Evolutionary conservation across 2,329 filamentous ascomycete genomes (phyloP).

Genomic region (Metarhizium anisopliae): DNA sequence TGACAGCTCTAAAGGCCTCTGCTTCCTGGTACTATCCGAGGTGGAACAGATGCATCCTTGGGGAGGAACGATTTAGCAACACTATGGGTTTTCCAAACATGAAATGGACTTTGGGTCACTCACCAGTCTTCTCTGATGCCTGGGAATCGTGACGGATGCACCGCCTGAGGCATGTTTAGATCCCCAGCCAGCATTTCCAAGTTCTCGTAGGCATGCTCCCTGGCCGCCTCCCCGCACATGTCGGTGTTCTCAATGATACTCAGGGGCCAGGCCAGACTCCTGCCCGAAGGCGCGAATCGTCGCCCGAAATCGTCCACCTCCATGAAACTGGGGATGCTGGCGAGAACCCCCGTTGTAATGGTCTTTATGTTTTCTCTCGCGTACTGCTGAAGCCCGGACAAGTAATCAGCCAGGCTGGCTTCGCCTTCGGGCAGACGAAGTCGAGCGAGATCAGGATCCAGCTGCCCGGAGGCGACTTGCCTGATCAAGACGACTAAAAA

Average conservation of each 20-base stretch:
- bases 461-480: not conserved
- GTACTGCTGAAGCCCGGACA: conserved; percentile 4
- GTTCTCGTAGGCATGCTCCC: conserved; percentile 8
- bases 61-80: not conserved
- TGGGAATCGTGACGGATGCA: conserved; percentile 5
- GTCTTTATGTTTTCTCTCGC: conserved; percentile 9
- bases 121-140: conserved; percentile 11
- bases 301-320: conserved; percentile 3
- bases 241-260: conserved; percentile 10
- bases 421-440: conserved; percentile 1
- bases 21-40: not conserved
- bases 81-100: too few species aligned
- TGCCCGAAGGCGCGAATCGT: conserved; percentile 12
- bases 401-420: not conserved
- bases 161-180: conserved; percentile 12
- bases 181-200: conserved; percentile 13
- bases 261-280: conserved; percentile 16
- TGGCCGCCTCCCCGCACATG: conserved; percentile 5
- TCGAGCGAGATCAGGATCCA: not conserved
- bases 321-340: conserved; percentile 12
- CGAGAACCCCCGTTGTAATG: conserved; percentile 13
- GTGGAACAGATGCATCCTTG: not conserved
- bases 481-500: conserved; percentile 13
- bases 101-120: not conserved
- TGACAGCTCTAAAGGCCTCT: not conserved